Evolutionary conservation across 768 basidiomycete species (phyloP).

Genomic region (Phlegmacium glaucopus): DNA sequence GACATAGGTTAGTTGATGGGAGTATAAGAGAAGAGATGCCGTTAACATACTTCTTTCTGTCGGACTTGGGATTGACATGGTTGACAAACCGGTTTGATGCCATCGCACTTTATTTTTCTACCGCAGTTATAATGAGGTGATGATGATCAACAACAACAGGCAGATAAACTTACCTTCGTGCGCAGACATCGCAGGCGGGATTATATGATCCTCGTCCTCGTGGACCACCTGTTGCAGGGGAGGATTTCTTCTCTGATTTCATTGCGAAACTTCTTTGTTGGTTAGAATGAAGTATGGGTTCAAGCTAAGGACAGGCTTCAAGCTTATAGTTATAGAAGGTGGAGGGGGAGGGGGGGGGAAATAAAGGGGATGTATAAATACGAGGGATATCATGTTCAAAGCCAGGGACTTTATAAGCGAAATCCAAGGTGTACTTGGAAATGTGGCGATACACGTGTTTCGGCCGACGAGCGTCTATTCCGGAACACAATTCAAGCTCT

Average conservation of each 20-base stretch:
- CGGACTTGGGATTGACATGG: slow-evolving; percentile 37
- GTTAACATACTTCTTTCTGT: slow-evolving; percentile 31
- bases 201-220: slow-evolving; percentile 22
- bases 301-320: too few species aligned
- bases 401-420: too few species aligned
- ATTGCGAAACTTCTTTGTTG: slow-evolving; percentile 8
- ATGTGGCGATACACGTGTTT: too few species aligned
- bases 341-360: too few species aligned
- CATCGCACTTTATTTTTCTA: slow-evolving; percentile 48
- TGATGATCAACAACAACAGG: slow-evolving; percentile 6
- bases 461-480: too few species aligned
- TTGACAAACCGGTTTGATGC: slow-evolving; percentile 39
- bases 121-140: slow-evolving; percentile 4
- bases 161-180: slow-evolving; percentile 31
- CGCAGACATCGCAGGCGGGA: slow-evolving; percentile 22
- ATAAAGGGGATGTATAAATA: too few species aligned
- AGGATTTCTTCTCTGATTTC: slow-evolving; percentile 12
- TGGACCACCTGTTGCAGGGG: slow-evolving; percentile 15
- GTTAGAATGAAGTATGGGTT: slow-evolving; percentile 2
- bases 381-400: too few species aligned
- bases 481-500: too few species aligned
- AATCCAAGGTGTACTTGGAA: too few species aligned
- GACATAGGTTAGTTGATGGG: neutral
- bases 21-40: neutral
- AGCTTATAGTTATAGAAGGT: too few species aligned